Conservation (phyloP, 208 protist genomes). For the Acanthamoeba sp. region DNA sequence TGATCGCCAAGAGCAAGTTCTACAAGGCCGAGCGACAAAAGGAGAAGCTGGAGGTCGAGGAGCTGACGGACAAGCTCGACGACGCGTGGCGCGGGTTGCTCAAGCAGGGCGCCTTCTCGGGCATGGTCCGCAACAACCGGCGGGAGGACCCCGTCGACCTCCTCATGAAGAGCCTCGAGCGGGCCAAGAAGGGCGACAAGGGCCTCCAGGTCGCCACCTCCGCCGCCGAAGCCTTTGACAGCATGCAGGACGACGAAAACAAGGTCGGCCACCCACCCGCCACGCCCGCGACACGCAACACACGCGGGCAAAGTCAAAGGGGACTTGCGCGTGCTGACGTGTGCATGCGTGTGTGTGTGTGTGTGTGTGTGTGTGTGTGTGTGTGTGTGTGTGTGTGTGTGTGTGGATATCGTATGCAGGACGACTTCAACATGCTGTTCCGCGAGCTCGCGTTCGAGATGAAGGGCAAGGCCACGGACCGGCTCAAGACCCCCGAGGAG, state of each 20-base stretch:
- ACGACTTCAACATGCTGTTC: conserved; percentile 28
- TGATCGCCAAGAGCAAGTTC: conserved; percentile 76
- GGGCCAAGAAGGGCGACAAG: conserved; percentile 24
- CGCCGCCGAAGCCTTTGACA: conserved; percentile 4
- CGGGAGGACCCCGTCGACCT: background rate
- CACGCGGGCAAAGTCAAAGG: too few species aligned
- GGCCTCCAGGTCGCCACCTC: background rate
- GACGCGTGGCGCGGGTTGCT: conserved; percentile 21
- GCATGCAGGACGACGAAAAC: background rate
- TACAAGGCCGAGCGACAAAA: conserved; percentile 44
- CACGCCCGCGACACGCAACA: background rate
- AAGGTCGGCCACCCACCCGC: background rate
- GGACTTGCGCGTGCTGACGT: background rate
- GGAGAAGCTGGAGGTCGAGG: conserved; percentile 50
- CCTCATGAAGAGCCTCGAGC: conserved; percentile 45
- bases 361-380: too few species aligned
- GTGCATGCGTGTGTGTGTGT: background rate
- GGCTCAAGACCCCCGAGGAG: conserved; percentile 64
- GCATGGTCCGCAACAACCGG: conserved; percentile 1
- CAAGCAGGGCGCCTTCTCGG: conserved; percentile 14
- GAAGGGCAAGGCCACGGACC: conserved; percentile 1
- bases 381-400: too few species aligned
- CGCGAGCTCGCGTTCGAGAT: conserved; percentile 35
- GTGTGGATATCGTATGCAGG: too few species aligned
- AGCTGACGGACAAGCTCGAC: conserved; percentile 38